Percentiles rank a stretch among this genome's conserved stretches.
Conservation (phyloP, 2,329 filamentous ascomycete species). For the Fusarium drepaniforme region DNA sequence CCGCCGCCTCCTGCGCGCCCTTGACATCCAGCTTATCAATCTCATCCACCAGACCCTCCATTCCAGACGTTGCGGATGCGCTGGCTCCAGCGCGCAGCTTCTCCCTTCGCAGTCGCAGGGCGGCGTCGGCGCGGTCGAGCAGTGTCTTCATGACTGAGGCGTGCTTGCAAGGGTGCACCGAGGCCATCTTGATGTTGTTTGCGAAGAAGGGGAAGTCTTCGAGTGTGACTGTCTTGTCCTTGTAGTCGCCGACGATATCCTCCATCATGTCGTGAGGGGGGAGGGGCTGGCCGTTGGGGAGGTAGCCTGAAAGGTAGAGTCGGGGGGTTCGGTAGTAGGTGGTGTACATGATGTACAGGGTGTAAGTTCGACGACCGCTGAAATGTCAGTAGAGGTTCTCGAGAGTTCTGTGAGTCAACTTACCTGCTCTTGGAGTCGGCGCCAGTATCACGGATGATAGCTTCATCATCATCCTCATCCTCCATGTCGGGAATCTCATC, state of each 20-base stretch:
- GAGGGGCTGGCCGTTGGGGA: slow-evolving; percentile 82
- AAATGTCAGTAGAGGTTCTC: neutral
- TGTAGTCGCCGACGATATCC: slow-evolving; percentile 95
- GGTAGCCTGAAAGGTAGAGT: slow-evolving; percentile 93
- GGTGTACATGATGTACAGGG: slow-evolving; percentile 97
- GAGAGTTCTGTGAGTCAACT: neutral
- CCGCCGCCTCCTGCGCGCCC: slow-evolving; percentile 63
- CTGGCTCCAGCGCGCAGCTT: slow-evolving; percentile 71
- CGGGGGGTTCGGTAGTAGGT: slow-evolving; percentile 97
- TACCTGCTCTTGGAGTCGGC: slow-evolving; percentile 61
- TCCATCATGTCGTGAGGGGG: slow-evolving; percentile 93
- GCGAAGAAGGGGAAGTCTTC: slow-evolving; percentile 98
- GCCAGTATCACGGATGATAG: slow-evolving; percentile 86
- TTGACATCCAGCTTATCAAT: slow-evolving; percentile 74
- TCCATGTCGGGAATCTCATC: slow-evolving; percentile 98
- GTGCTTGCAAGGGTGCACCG: slow-evolving; percentile 96
- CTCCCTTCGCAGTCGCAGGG: slow-evolving; percentile 87
- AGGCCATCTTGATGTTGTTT: slow-evolving; percentile 93
- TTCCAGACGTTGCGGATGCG: slow-evolving; percentile 59
- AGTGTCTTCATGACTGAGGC: slow-evolving; percentile 98
- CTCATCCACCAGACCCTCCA: slow-evolving; percentile 90
- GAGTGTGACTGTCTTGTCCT: slow-evolving; percentile 97
- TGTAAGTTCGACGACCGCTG: slow-evolving; percentile 92
- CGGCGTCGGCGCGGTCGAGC: slow-evolving; percentile 93
- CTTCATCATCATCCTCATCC: slow-evolving; percentile 96